Conservation (phyloP, 78 protist genomes). For the Emiliania huxleyi region DNA sequence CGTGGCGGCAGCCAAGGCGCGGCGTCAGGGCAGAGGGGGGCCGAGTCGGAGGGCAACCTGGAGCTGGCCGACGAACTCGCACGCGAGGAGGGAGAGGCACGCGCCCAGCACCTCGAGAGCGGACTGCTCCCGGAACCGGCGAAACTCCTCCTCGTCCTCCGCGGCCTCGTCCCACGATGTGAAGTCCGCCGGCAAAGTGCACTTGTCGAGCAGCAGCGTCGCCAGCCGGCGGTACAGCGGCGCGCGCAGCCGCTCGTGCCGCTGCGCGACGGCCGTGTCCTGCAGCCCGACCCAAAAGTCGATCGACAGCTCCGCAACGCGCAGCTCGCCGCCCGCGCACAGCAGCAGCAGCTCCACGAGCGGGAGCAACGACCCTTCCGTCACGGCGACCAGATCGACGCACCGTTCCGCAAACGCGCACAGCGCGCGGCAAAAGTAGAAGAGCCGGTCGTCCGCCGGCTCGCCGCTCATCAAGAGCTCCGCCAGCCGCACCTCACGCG, state of each 20-base stretch:
- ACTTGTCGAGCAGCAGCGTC: not conserved
- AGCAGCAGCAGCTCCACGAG: not conserved
- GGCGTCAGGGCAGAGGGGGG: too few relatives aligned
- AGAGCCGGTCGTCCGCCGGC: not conserved
- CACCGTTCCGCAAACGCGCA: not conserved
- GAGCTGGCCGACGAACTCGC: not conserved
- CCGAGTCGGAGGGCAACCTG: not conserved
- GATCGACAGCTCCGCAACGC: not conserved
- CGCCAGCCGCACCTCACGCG: not conserved
- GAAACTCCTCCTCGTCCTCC: not conserved
- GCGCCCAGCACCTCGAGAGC: not conserved
- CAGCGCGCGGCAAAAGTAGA: not conserved
- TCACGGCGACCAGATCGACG: not conserved
- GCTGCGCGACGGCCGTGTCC: not conserved
- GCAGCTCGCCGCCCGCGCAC: not conserved
- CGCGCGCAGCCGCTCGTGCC: not conserved
- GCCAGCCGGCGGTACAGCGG: not conserved
- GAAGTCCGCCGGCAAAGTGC: not conserved
- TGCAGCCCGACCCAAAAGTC: not conserved
- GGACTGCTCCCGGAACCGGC: not conserved
- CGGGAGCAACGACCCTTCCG: not conserved
- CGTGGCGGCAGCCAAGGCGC: too few relatives aligned
- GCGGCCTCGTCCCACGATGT: not conserved
- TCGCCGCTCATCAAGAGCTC: not conserved
- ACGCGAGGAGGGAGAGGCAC: not conserved